Base-by-base conservation (phyloP, 2,329 filamentous ascomycete genomes). In the Fusarium vanettenii region DNA sequence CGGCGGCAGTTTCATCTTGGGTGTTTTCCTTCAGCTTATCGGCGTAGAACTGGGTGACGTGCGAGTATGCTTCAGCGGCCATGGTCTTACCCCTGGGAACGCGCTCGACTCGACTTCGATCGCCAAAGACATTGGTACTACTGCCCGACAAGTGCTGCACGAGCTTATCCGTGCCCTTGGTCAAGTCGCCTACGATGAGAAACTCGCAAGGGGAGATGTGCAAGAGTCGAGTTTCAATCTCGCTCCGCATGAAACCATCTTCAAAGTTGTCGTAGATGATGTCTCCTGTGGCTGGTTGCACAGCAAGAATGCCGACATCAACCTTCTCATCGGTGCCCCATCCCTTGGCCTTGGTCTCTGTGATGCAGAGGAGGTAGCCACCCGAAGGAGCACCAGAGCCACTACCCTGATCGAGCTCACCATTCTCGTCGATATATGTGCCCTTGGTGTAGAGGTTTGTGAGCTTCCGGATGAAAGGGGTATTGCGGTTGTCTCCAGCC, bases 361-460 rank as follows among this genome's bases (percentile, higher is more conserved):
- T 98, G 73, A 99, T 91, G 80, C 96, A 98, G 3, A 99, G 90
- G 20, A 99, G 86, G 80, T 98, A 98, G n/a, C 97, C 97, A n/a
- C 89, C 91, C 1, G 89, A 86, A 0, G 91, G 88, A 2, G 89
- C 87, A 0, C 72, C 85, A 75, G 79, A 86, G 79, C 65, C 85
- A 20, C 72, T 69, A 77, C 80, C 80, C 64, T 86, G 85, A 62
- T 94, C 93, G 6, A 98, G 84, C 29, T 94, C 94, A 72, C 97
- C 96, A 11, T 94, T 89, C 81, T 99, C 97, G 80, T 98, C 97
- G 66, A 99, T 93, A 78, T 98, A 99, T 3, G 97, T 99, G 50
- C 95, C 97, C 82, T 98, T 99, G 10, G 97, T 99, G 84, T 99
- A 99, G 8, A 99, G 88, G 80, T 97, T 98, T 18, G 97, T 98